A percentile compares a stretch with the other conserved stretches of the same genome.
Conservation (phyloP, 768 basidiomycete genomes). For the Russula vinacea region DNA sequence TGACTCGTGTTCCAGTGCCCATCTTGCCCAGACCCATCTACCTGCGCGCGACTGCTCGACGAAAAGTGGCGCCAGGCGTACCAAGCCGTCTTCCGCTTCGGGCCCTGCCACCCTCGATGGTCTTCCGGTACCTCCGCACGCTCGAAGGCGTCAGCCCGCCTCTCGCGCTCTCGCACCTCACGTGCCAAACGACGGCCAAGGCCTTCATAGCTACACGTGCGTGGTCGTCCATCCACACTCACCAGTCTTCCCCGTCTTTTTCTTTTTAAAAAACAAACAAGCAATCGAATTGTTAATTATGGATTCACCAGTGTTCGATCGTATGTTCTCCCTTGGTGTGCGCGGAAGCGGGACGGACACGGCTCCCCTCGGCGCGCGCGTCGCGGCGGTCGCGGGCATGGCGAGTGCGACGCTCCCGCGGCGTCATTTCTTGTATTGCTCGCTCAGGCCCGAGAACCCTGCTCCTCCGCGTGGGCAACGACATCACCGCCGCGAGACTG, state of each 20-base stretch:
- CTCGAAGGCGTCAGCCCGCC: conserved; percentile 90
- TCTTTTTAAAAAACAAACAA: background rate
- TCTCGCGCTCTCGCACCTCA: conserved; percentile 77
- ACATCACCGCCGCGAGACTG: conserved; percentile 17
- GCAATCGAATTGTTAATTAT: too few relatives aligned
- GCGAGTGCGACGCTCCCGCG: conserved; percentile 58
- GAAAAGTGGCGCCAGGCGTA: conserved; percentile 94
- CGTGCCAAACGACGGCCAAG: conserved; percentile 86
- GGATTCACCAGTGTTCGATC: conserved; percentile 63
- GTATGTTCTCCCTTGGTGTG: conserved; percentile 84
- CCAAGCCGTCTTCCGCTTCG: conserved; percentile 81
- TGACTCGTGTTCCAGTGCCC: conserved; percentile 51
- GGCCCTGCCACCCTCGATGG: conserved; percentile 89
- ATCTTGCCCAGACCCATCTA: conserved; percentile 76
- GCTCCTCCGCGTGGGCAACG: conserved; percentile 33
- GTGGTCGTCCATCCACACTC: conserved; percentile 32
- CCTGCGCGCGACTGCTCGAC: conserved; percentile 80
- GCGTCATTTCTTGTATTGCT: conserved; percentile 81
- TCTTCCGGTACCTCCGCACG: conserved; percentile 85
- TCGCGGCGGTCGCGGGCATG: conserved; percentile 61
- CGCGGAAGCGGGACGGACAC: conserved; percentile 71
- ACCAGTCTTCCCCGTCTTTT: background rate
- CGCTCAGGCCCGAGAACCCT: conserved; percentile 59
- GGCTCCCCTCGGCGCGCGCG: conserved; percentile 58
- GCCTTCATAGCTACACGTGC: conserved; percentile 81